These are phyloP conservation scores for Candida fluviatilis DNA, from an alignment of 805 yeast genomes.

Conservation along the genomic window DNA sequence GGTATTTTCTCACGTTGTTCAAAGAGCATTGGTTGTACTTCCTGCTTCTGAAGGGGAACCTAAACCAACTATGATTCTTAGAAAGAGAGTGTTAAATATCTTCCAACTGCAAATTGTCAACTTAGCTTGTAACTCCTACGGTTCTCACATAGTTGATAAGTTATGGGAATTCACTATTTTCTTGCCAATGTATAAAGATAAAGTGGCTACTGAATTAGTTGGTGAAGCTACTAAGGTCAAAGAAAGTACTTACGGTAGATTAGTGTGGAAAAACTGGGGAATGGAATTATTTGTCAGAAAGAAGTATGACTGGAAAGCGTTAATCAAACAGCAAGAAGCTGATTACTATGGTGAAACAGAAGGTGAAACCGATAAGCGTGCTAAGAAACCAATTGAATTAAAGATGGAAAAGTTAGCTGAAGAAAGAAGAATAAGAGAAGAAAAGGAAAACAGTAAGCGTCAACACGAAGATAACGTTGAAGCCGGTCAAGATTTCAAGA, in stretches of 20 bases:
- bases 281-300: constrained; percentile 75
- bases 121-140: constrained; percentile 80
- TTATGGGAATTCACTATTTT: constrained; percentile 76
- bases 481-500: constrained; percentile 7
- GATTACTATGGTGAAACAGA: constrained; percentile 23
- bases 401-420: constrained; percentile 36
- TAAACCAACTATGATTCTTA: constrained; percentile 45
- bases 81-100: constrained; percentile 67
- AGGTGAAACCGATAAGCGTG: constrained; percentile 13
- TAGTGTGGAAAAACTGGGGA: constrained; percentile 94
- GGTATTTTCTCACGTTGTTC: constrained; percentile 86
- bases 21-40: constrained; percentile 47
- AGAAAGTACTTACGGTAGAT: constrained; percentile 80
- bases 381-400: constrained; percentile 37
- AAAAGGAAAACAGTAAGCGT: constrained; percentile 16
- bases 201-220: constrained; percentile 67
- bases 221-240: constrained; percentile 65
- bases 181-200: constrained; percentile 79
- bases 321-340: constrained; percentile 45
- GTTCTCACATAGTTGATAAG: constrained; percentile 85
- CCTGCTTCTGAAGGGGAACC: constrained; percentile 40
- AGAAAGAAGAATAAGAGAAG: constrained; percentile 25
- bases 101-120: constrained; percentile 52
- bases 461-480: constrained; percentile 11
- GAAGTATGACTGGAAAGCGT: constrained; percentile 76